These are phyloP conservation scores for Penicillium flavigenum DNA, from an alignment of 495 filamentous ascomycete species.

Conservation along the genomic window DNA sequence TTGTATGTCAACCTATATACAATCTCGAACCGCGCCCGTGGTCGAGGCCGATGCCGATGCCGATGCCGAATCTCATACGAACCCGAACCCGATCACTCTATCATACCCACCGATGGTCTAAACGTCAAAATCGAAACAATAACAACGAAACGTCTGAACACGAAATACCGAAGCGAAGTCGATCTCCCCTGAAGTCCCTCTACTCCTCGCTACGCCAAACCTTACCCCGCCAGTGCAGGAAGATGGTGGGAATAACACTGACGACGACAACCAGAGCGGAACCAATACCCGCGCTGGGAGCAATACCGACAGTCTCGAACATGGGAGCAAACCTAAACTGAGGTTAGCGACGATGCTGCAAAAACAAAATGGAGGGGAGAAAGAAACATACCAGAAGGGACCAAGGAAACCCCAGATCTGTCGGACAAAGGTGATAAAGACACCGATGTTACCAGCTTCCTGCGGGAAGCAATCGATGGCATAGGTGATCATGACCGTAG, in stretches of 20 bases:
- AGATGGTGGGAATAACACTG: slow-evolving; percentile 39
- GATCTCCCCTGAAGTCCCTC: slow-evolving; percentile 1
- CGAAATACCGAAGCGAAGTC: neutral
- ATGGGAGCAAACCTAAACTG: slow-evolving; percentile 40
- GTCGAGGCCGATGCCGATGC: slow-evolving; percentile 9
- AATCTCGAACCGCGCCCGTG: slow-evolving; percentile 4
- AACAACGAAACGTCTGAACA: neutral
- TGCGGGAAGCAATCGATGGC: slow-evolving; percentile 51
- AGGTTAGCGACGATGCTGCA: slow-evolving; percentile 11
- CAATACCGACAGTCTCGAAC: slow-evolving; percentile 46
- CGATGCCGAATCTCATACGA: slow-evolving; percentile 12
- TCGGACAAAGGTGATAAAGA: slow-evolving; percentile 54
- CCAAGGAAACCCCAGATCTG: slow-evolving; percentile 59
- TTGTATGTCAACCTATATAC: slow-evolving; percentile 16
- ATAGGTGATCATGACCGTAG: slow-evolving; percentile 55
- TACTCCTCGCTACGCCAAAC: slow-evolving; percentile 23
- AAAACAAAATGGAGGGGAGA: neutral
- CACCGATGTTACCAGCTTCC: slow-evolving; percentile 50
- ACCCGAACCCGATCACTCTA: slow-evolving; percentile 12
- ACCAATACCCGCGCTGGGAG: slow-evolving; percentile 38
- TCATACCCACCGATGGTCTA: slow-evolving; percentile 1
- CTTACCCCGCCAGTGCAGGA: slow-evolving; percentile 33
- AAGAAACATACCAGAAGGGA: slow-evolving; percentile 47
- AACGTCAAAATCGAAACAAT: neutral
- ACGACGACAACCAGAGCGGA: slow-evolving; percentile 35